Conservation (phyloP, 176 grass and related monocot species). For the Paspalum vaginatum region DNA sequence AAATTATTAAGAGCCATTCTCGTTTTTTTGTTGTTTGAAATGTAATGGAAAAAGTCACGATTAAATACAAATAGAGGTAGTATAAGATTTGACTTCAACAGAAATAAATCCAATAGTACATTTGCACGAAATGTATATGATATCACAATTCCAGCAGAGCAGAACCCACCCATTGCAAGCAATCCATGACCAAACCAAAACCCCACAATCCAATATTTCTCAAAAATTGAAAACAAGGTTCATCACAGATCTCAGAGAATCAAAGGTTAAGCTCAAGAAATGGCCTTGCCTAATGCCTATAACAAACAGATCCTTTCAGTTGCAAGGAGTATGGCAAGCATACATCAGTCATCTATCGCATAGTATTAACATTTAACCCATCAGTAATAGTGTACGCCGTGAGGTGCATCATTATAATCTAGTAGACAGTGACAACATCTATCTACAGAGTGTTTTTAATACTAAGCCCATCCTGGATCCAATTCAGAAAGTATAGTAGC, state of each 20-base stretch:
- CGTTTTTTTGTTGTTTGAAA: neutral
- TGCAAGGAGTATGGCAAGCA: neutral
- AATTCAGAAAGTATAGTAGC: neutral
- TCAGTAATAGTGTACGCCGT: neutral
- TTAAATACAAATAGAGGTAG: neutral
- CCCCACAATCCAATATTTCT: neutral
- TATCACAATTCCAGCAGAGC: neutral
- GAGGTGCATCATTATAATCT: too few relatives aligned
- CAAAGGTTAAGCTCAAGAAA: too few relatives aligned
- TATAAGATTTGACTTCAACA: too few relatives aligned
- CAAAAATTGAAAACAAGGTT: neutral
- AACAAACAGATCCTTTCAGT: too few relatives aligned
- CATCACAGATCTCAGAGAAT: neutral
- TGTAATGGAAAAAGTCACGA: neutral
- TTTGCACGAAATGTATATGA: neutral
- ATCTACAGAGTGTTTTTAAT: neutral
- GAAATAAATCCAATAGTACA: neutral
- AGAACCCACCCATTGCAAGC: neutral
- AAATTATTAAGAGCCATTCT: neutral
- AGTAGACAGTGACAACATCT: too few relatives aligned
- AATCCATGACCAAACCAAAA: neutral
- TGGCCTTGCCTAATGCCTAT: too few relatives aligned
- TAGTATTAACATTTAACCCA: neutral
- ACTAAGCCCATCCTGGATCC: fast-evolving
- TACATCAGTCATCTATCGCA: neutral